Evolutionary conservation across 2,329 filamentous ascomycete genomes (phyloP).

Genomic region (Xylaria polymorpha): DNA sequence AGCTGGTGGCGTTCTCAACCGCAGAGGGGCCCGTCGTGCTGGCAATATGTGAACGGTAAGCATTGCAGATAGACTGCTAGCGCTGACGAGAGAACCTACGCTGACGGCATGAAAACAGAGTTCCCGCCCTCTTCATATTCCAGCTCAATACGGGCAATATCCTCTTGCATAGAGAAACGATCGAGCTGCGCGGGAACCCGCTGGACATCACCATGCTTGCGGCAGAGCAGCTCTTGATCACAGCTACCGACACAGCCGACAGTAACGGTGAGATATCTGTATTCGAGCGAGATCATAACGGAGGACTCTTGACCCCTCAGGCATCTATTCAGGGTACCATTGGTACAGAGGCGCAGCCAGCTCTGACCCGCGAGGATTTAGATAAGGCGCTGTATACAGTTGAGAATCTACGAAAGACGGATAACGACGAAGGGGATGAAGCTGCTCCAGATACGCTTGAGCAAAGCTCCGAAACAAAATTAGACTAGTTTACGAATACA

Average conservation of each 20-base stretch:
- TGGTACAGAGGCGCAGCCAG: conserved; percentile 25
- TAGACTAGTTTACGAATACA: conserved; percentile 8
- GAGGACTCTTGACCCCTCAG: conserved; percentile 31
- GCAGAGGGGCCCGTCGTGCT: conserved; percentile 50
- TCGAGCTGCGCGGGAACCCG: conserved; percentile 72
- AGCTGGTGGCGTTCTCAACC: conserved; percentile 52
- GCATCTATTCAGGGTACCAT: conserved; percentile 22
- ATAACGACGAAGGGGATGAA: conserved; percentile 41
- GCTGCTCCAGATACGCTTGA: conserved; percentile 21
- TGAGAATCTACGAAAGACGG: conserved; percentile 50
- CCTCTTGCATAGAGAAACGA: conserved; percentile 61
- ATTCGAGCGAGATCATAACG: conserved; percentile 36
- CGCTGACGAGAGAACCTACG: conserved; percentile 31
- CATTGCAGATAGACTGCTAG: conserved; percentile 33
- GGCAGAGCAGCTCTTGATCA: conserved; percentile 45
- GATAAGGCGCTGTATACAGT: conserved; percentile 48
- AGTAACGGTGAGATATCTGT: conserved; percentile 41
- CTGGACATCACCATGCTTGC: conserved; percentile 62
- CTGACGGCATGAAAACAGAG: conserved; percentile 49
- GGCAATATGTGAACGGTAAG: conserved; percentile 60
- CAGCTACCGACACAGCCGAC: conserved; percentile 54
- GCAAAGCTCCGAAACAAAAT: conserved; percentile 11
- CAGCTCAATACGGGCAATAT: conserved; percentile 61
- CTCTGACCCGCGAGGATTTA: conserved; percentile 45
- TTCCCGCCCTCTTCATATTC: conserved; percentile 75